Conservation (phyloP, 768 basidiomycete genomes). For the Butyriboletus loyo region DNA sequence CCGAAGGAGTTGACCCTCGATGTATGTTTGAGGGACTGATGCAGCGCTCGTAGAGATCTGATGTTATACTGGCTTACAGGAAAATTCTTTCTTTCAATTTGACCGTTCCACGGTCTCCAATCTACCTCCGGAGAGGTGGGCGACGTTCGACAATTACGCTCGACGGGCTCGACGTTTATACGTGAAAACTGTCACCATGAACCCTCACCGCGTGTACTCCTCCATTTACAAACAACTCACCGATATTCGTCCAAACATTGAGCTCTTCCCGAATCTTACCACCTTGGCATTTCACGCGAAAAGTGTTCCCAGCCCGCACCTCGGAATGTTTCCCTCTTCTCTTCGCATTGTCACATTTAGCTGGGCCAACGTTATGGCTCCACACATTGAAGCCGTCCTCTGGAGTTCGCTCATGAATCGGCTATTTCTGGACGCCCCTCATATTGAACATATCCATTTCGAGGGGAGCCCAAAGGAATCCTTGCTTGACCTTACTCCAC, state of each 20-base stretch:
- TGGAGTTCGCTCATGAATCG: slow-evolving; percentile 22
- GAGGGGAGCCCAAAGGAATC: slow-evolving; percentile 25
- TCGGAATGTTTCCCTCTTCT: slow-evolving; percentile 22
- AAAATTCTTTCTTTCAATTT: slow-evolving; percentile 18
- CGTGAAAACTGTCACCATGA: slow-evolving; percentile 27
- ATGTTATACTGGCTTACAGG: slow-evolving; percentile 9
- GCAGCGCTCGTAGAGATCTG: slow-evolving; percentile 2
- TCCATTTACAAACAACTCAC: slow-evolving; percentile 26
- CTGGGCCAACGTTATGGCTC: slow-evolving; percentile 16
- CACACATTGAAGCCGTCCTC: slow-evolving; percentile 13
- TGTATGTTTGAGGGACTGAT: slow-evolving; percentile 8
- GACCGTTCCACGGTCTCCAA: slow-evolving; percentile 1
- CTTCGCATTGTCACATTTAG: slow-evolving; percentile 20
- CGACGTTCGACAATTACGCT: slow-evolving; percentile 22
- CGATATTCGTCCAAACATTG: slow-evolving; percentile 20
- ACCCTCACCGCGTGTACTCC: slow-evolving; percentile 23
- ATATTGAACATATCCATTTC: slow-evolving; percentile 22
- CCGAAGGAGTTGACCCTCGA: slow-evolving; percentile 20
- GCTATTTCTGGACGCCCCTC: slow-evolving; percentile 18
- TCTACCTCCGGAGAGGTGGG: slow-evolving; percentile 16
- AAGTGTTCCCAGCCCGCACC: slow-evolving; percentile 1
- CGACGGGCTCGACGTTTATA: slow-evolving; percentile 20
- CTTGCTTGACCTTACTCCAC: slow-evolving; percentile 9
- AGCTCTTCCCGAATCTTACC: slow-evolving; percentile 24
- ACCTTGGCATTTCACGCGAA: slow-evolving; percentile 18